Evolutionary conservation across 202 grass and related monocot species (phyloP), one percentile per base, ranked within the genome.

Genomic region (Eragrostis tef): DNA sequence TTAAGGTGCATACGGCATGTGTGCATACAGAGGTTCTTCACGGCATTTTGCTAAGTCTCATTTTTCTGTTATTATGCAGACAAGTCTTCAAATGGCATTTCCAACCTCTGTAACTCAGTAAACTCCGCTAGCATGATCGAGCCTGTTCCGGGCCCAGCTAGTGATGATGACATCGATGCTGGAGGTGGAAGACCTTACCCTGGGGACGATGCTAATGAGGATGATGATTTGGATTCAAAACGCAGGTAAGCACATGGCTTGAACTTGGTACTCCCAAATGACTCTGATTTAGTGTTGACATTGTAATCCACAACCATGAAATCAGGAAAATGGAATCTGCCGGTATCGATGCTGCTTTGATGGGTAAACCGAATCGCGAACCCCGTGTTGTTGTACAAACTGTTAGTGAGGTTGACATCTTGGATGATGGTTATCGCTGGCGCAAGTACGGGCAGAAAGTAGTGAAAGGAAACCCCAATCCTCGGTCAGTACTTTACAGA

Each of bases 341-440:
- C 60, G 63, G 74, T 31, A 87, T 93, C 41, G 93, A 99, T 86
- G 83, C 91, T 87, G 76, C 91, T 90, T 78, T 87, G 70, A 83
- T 93, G 74, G 87, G 89, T 80, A 99, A 92, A 85, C 91, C 87
- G 24, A 93, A 96, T 79, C 88, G 91, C 7, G 97, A 99, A 50
- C 97, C 97, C 41, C 89, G 97, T 84, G 93, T 99, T 78, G 97
- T 99, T 66, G 97, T 99, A 59, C 97, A 99, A 93, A 99, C 97
- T 87, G 83, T 96, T 64, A 99, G 97, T 86, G 93, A 99, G 81
- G 93, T 99, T 79, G 93, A 99, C 80, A 99, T 99, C 82, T 93
- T 99, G 86, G 97, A 99, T 81, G 97, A 99, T 86, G 97, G 97
- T 36, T 99, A 99, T 82, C 93, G 93, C 75, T 99, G 97, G 93